A percentile compares a stretch with the other conserved stretches of the same genome.
phyloP scores from a whole-genome alignment of 495 filamentous ascomycete genomes.

The Penicillium angulare region DNA sequence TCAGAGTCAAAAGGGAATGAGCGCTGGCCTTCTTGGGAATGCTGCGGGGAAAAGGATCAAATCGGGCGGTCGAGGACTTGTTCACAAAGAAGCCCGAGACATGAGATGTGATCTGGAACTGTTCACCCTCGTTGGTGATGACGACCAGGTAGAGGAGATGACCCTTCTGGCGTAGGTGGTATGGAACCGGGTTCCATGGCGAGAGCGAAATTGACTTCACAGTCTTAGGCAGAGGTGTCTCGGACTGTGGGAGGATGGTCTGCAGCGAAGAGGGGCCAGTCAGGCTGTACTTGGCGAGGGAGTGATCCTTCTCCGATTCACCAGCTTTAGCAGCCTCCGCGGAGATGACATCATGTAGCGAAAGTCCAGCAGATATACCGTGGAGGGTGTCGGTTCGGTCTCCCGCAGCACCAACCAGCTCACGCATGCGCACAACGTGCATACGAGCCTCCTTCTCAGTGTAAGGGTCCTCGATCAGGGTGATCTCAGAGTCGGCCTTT shows the following conservation, averaged over 20 bases:
- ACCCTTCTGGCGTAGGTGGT: constrained; percentile 83
- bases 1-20: constrained; percentile 83
- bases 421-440: constrained; percentile 85
- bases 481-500: constrained; percentile 68
- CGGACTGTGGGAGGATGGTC: constrained; percentile 65
- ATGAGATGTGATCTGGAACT: constrained; percentile 88
- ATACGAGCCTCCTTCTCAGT: constrained; percentile 97
- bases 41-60: constrained; percentile 78
- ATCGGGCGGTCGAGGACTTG: constrained; percentile 84
- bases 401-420: constrained; percentile 88
- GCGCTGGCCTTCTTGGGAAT: constrained; percentile 66
- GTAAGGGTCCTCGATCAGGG: constrained; percentile 91
- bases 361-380: constrained; percentile 82
- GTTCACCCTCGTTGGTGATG: constrained; percentile 87
- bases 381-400: constrained; percentile 85
- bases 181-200: constrained; percentile 94
- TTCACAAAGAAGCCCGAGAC: constrained; percentile 96
- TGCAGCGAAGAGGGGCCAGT: constrained; percentile 62
- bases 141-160: constrained; percentile 90
- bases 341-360: constrained; percentile 76
- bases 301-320: constrained; percentile 52
- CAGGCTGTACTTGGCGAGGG: constrained; percentile 71
- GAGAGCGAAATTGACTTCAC: constrained; percentile 86
- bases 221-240: constrained; percentile 73
- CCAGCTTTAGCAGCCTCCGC: constrained; percentile 41